Percentiles rank a stretch among this genome's conserved stretches.
Conservation (phyloP, 768 basidiomycete genomes). For the Leucosporidium yakuticum region DNA sequence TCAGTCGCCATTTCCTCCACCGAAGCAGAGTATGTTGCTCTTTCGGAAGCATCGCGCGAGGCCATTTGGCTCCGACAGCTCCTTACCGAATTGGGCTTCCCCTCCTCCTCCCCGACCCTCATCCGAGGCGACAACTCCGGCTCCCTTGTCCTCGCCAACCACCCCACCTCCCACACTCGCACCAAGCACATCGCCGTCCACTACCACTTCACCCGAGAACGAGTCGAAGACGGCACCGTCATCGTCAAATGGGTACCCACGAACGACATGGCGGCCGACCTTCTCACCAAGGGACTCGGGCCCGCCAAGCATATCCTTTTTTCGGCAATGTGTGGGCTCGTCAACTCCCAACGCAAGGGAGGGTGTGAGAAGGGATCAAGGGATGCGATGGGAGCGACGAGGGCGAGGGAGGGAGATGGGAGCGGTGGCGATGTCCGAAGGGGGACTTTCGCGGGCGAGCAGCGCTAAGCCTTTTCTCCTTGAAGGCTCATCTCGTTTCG, state of each 20-base stretch:
- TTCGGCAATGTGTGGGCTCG: not conserved
- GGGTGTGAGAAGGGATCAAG: not conserved
- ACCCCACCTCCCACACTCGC: slow-evolving; percentile 27
- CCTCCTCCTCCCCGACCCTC: not conserved
- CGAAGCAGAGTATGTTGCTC: no score
- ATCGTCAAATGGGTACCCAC: slow-evolving; percentile 25
- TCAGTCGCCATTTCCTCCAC: no score
- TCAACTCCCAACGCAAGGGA: slow-evolving; percentile 1
- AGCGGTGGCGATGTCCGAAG: no score
- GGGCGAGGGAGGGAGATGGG: no score
- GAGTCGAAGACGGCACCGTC: slow-evolving; percentile 26
- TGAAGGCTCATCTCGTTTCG: no score
- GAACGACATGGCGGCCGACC: slow-evolving; percentile 35
- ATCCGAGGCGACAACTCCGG: slow-evolving; percentile 12
- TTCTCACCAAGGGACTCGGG: slow-evolving; percentile 43
- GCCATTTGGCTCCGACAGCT: slow-evolving; percentile 43
- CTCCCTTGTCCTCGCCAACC: slow-evolving; percentile 18
- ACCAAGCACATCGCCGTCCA: slow-evolving; percentile 46
- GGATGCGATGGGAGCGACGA: no score
- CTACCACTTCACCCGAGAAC: slow-evolving; percentile 43
- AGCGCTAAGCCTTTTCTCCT: no score
- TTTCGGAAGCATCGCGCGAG: slow-evolving; percentile 43
- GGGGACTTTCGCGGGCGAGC: no score
- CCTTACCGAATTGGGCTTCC: slow-evolving; percentile 21
- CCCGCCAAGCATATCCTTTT: slow-evolving; percentile 31